A percentile compares a stretch with the other conserved stretches of the same genome.
Evolutionary conservation across 805 yeast species (phyloP).

Genomic region (Candida golubevii): DNA sequence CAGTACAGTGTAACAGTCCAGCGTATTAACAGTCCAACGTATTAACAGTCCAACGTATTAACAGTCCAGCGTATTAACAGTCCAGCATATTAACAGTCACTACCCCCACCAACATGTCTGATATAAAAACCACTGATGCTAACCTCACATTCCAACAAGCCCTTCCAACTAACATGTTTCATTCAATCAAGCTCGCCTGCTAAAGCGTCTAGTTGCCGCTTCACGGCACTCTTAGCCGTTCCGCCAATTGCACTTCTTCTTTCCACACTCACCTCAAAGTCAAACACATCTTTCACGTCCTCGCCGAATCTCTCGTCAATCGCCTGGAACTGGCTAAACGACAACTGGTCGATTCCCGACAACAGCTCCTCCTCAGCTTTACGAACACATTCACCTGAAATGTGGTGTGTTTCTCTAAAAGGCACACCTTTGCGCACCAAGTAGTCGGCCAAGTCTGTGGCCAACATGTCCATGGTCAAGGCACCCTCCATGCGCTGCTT

Average conservation of each 20-base stretch:
- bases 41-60: no score
- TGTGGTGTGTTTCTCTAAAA: slow-evolving; percentile 98
- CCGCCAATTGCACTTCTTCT: slow-evolving; percentile 97
- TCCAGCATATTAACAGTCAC: no score
- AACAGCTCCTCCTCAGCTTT: slow-evolving; percentile 74
- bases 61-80: no score
- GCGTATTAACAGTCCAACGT: no score
- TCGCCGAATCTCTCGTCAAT: slow-evolving; percentile 77
- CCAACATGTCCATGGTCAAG: slow-evolving; percentile 97
- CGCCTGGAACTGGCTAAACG: slow-evolving; percentile 68
- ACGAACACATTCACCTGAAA: slow-evolving; percentile 96
- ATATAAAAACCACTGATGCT: no score
- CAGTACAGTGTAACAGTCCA: no score
- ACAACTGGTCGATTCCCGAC: slow-evolving; percentile 81
- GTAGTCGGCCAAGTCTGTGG: slow-evolving; percentile 97
- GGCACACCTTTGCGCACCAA: slow-evolving; percentile 97
- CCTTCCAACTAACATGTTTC: no score
- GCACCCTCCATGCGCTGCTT: slow-evolving; percentile 78
- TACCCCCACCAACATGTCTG: no score
- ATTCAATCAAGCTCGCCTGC: slow-evolving; percentile 16
- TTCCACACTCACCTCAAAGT: slow-evolving; percentile 92
- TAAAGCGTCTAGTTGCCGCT: slow-evolving; percentile 57
- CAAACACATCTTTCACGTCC: slow-evolving; percentile 81
- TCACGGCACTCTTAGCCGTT: slow-evolving; percentile 88
- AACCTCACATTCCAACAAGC: no score